Conservation (phyloP, 1,284 basidiomycete genomes). For the Somion occarium region DNA sequence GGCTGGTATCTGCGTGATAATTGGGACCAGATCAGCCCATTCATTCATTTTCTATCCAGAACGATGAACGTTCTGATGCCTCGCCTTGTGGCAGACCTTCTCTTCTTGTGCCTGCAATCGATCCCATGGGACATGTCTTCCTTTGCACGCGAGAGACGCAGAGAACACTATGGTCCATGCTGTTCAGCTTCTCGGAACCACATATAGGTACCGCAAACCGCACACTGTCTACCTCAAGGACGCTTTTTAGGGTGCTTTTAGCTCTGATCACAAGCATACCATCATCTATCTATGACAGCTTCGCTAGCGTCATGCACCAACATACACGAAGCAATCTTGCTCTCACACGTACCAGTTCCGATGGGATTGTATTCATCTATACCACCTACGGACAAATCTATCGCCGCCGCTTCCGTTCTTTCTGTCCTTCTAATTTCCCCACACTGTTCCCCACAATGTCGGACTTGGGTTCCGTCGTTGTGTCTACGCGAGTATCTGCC, state of each 20-base stretch:
- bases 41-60: not conserved
- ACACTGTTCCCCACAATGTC: not conserved
- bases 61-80: not conserved
- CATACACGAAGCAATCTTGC: not conserved
- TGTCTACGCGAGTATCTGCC: not conserved
- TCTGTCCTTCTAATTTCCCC: not conserved
- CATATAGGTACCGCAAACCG: not conserved
- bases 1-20: no score
- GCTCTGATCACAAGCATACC: not conserved
- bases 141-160: not conserved
- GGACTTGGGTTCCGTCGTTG: not conserved
- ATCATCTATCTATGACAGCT: not conserved
- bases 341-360: not conserved
- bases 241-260: not conserved
- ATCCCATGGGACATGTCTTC: not conserved
- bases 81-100: not conserved
- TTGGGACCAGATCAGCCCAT: not conserved
- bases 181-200: not conserved
- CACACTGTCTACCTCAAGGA: not conserved
- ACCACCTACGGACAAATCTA: not conserved
- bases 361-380: not conserved
- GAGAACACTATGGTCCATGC: no score
- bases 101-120: not conserved
- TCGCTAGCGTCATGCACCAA: not conserved
- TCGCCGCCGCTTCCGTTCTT: not conserved